phyloP scores from a whole-genome alignment of 169 alveolate species.

The Plasmodium sp. region DNA sequence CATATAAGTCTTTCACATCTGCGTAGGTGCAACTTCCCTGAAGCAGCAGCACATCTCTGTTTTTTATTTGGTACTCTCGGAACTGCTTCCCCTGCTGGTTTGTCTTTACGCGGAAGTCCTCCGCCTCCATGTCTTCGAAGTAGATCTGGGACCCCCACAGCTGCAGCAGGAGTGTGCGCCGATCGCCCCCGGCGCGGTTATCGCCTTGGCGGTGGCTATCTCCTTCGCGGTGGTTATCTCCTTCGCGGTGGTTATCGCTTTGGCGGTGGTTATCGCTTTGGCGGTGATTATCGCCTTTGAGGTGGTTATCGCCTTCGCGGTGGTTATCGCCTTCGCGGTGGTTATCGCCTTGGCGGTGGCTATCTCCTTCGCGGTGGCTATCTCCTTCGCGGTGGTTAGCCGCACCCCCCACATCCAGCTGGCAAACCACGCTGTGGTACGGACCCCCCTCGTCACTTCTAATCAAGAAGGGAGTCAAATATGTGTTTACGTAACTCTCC shows the following conservation, averaged over 20 bases:
- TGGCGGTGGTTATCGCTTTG: too few species aligned
- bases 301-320: too few species aligned
- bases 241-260: too few species aligned
- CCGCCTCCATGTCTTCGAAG: conserved; percentile 26
- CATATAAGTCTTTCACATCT: conserved; percentile 5
- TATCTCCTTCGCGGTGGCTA: background rate
- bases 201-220: too few species aligned
- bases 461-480: conserved; percentile 21
- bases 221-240: too few species aligned
- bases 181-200: background rate
- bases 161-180: background rate
- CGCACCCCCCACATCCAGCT: background rate
- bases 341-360: background rate
- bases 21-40: conserved; percentile 3
- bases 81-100: background rate
- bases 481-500: conserved; percentile 21
- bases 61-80: conserved; percentile 14
- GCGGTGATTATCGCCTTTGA: too few species aligned
- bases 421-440: conserved; percentile 5
- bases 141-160: conserved; percentile 29
- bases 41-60: conserved; percentile 10
- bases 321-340: too few species aligned
- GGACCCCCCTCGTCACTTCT: background rate
- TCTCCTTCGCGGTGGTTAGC: background rate
- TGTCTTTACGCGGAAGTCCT: background rate